Conservation (phyloP, 306 rosid species). For the Prunus salicina region DNA sequence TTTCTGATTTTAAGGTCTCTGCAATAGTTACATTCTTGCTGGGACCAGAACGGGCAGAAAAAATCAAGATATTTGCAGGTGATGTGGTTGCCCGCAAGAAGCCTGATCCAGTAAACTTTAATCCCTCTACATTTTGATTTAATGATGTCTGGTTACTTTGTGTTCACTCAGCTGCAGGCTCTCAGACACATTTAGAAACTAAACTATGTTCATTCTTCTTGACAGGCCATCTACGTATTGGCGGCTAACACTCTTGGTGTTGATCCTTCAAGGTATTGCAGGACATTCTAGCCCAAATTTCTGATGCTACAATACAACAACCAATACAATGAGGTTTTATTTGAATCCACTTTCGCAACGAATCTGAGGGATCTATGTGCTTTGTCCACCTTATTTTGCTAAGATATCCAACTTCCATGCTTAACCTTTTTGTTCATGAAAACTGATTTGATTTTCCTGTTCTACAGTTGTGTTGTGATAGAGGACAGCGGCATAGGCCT, state of each 20-base stretch:
- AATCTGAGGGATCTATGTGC: constrained; percentile 4
- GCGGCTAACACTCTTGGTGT: constrained; percentile 84
- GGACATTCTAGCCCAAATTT: constrained; percentile 76
- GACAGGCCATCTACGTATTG: constrained; percentile 82
- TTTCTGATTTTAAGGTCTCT: constrained; percentile 65
- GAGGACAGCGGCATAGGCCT: constrained; percentile 97
- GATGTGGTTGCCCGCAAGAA: constrained; percentile 96
- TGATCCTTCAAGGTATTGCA: constrained; percentile 95
- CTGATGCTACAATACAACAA: constrained; percentile 21
- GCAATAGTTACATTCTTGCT: constrained; percentile 87
- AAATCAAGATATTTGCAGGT: constrained; percentile 92
- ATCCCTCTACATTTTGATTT: constrained; percentile 19
- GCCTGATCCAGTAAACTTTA: constrained; percentile 85
- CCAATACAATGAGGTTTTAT: constrained; percentile 10
- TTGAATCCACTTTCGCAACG: constrained; percentile 7
- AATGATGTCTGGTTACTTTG: constrained; percentile 22
- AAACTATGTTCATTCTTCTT: constrained; percentile 25
- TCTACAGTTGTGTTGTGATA: constrained; percentile 85
- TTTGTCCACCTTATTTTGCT: neutral
- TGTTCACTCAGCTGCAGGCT: constrained; percentile 63
- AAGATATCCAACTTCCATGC: neutral
- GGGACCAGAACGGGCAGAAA: constrained; percentile 87
- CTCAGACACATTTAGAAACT: constrained; percentile 33
- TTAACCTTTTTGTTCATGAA: neutral
- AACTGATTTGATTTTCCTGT: neutral